Base-by-base conservation (phyloP, 371 early-diverging fungal genomes). In the Mortierella sp. region DNA sequence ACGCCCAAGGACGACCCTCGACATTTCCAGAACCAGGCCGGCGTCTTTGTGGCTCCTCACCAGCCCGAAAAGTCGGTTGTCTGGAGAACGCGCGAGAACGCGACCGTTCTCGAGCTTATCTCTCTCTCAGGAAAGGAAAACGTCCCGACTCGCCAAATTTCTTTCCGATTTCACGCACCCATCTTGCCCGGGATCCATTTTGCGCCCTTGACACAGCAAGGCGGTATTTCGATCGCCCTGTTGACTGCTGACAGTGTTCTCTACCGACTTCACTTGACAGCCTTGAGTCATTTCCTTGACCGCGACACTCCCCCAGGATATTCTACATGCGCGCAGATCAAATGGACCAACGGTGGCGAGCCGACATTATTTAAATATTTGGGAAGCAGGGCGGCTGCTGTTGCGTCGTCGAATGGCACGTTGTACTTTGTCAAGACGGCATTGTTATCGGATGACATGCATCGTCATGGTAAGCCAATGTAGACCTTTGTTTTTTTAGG, bases 71-170 rank as follows among this genome's bases (percentile, higher is more conserved):
- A 84, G 50, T 82, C 86, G 0, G 72, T 86, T 44, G 86, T 80
- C n/a, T 86, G 86, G 86, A 79, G 82, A 70, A 86, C 86, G 24
- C 77, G 52, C 57, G 73, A 75, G 4, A 86, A 86, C 60, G 82
- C 86, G 31, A 75, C 80, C 6, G 34, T 70, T 0, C 75, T 86
- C 24, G 86, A 86, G 65, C 80, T 86, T 28, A 70, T 77, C 52
- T 80, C 82, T 3, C 74, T 86, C 42, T 80, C 86, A 6, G 77
- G 82, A 55, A 86, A 81, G 71, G 86, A 86, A n/a, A 80, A 81
- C 71, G 70, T 70, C 0, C 75, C 81, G 9, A 77, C 86, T 16
- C 82, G 82, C 42, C 82, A 72, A 14, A 82, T 86, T 21, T 73
- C 86, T 44, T 86, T 86, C 52, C 80, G 60, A 45, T 80, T 86